A percentile compares a stretch with the other conserved stretches of the same genome.
phyloP scores from a whole-genome alignment of 2,329 filamentous ascomycete genomes.

The Parascedosporium putredinis region DNA sequence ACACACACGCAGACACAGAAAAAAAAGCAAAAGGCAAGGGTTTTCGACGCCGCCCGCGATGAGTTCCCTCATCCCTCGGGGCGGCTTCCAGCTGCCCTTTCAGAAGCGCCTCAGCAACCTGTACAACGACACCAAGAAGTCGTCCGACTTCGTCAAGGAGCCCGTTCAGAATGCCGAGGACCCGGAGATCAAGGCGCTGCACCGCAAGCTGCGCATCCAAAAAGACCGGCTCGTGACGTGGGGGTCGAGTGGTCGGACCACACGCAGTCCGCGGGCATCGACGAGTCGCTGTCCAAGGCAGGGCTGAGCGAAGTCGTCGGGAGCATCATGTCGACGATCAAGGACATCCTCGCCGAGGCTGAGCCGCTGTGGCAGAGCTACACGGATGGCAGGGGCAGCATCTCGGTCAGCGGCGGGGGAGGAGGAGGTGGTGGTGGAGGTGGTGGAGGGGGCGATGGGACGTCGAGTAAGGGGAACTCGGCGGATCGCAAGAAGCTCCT shows the following conservation, averaged over 20 bases:
- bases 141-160: constrained; percentile 61
- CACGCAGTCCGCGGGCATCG: constrained; percentile 56
- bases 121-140: constrained; percentile 74
- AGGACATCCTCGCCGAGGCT: constrained; percentile 67
- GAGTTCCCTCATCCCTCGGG: constrained; percentile 40
- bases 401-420: too few species aligned
- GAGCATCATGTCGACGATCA: constrained; percentile 71
- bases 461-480: constrained; percentile 24
- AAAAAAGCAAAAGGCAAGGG: background rate
- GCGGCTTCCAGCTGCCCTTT: constrained; percentile 45
- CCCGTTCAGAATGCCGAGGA: constrained; percentile 51
- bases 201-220: constrained; percentile 69
- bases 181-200: constrained; percentile 60
- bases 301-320: constrained; percentile 68
- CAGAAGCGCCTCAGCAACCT: constrained; percentile 58
- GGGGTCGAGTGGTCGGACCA: constrained; percentile 77
- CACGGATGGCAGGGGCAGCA: constrained; percentile 25
- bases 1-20: too few species aligned
- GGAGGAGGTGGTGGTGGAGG: too few species aligned
- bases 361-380: constrained; percentile 60
- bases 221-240: constrained; percentile 70
- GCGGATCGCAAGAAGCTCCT: constrained; percentile 44
- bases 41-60: constrained; percentile 20
- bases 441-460: constrained; percentile 10
- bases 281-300: constrained; percentile 59